phyloP scores from a whole-genome alignment of 148 eudicot species.

The Rhododendron griersonianum region DNA sequence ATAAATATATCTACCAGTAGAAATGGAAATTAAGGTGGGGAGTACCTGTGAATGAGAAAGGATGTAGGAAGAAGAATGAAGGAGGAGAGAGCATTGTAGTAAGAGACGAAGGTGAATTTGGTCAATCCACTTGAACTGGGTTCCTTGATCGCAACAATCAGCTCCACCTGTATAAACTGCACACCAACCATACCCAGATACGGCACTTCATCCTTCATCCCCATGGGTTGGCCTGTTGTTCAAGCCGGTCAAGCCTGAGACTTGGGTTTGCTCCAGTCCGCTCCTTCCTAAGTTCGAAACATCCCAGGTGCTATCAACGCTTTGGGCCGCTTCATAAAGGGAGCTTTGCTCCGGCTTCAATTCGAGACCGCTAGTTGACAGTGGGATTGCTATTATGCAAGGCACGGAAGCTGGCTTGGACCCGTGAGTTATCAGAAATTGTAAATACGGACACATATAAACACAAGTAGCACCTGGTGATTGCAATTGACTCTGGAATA shows the following conservation, averaged over 20 bases:
- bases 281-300: not conserved
- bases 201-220: conserved; percentile 29
- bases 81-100: conserved; percentile 73
- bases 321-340: no score
- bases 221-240: not conserved
- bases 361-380: no score
- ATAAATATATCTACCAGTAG: not conserved
- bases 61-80: conserved; percentile 57
- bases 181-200: conserved; percentile 39
- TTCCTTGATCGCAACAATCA: conserved; percentile 31
- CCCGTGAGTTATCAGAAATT: no score
- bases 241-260: not conserved
- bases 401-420: no score
- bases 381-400: not conserved
- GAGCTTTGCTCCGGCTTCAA: no score
- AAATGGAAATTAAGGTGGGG: not conserved
- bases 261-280: not conserved
- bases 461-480: not conserved
- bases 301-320: not conserved
- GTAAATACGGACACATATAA: not conserved
- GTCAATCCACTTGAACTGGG: conserved; percentile 65
- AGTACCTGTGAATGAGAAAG: conserved; percentile 59
- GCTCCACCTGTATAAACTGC: conserved; percentile 28
- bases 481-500: not conserved
- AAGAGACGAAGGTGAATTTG: conserved; percentile 60